Percentiles rank a stretch among this genome's conserved stretches.
Evolutionary conservation across 2,329 filamentous ascomycete genomes (phyloP).

Genomic region (Didymella segeticola): DNA sequence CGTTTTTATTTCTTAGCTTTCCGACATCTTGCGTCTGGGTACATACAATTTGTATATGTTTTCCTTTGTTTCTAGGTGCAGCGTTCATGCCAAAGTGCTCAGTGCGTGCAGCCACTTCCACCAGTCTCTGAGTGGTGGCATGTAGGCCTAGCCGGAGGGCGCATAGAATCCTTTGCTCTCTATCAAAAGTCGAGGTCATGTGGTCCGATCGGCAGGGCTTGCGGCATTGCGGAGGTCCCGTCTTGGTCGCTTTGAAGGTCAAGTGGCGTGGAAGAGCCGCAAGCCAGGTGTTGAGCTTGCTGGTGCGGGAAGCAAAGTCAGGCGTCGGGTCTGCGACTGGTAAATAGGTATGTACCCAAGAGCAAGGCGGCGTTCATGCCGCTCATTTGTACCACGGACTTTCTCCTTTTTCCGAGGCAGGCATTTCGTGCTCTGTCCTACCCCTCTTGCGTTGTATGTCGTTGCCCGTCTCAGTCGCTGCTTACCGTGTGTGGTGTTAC

Average conservation of each 20-base stretch:
- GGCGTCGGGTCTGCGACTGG: neutral
- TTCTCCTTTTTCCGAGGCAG: neutral
- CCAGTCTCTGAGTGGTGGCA: neutral
- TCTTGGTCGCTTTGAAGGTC: neutral
- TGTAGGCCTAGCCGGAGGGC: neutral
- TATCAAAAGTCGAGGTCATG: neutral
- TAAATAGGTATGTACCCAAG: slow-evolving; percentile 11
- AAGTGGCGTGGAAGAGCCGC: neutral
- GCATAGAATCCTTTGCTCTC: neutral
- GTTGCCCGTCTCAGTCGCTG: neutral
- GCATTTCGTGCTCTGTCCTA: neutral
- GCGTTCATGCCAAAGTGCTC: slow-evolving; percentile 6
- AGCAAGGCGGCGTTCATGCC: slow-evolving; percentile 1
- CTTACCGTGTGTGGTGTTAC: neutral
- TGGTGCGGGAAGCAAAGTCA: neutral
- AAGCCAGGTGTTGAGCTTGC: neutral
- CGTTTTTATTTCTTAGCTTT: slow-evolving; percentile 1
- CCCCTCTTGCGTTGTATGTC: too few species aligned
- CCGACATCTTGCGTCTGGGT: slow-evolving; percentile 9
- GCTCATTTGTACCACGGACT: neutral
- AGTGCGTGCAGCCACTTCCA: slow-evolving; percentile 4
- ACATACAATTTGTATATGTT: slow-evolving; percentile 15
- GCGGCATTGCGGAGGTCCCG: neutral
- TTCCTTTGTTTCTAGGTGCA: slow-evolving; percentile 4
- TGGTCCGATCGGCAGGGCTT: neutral